Evolutionary conservation across 176 grass and related monocot genomes (phyloP), one percentile per base, ranked within the genome.

Genomic region (Phoenix dactylifera): DNA sequence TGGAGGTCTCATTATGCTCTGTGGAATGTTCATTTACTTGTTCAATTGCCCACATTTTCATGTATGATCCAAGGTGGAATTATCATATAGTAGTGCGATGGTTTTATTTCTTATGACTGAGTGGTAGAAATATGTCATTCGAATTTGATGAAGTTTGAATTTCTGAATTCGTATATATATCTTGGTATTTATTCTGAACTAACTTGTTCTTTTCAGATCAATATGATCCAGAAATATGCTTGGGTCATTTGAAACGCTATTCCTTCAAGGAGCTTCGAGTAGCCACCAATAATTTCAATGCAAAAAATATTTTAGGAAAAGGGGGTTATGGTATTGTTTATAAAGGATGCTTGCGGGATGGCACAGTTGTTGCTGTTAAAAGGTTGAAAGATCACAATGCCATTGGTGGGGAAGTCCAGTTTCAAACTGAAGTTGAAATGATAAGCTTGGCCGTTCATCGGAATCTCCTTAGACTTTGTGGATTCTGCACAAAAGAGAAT

Each of bases 291-390:
- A 84, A 90, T 58, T 95, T 95, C 58, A 82, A 7, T 57, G 64
- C 18, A 29, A 87, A 54, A 53, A 89, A 90, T 68, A 90, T 95
- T 72, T 67, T 95, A 49, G 90, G 90, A 39, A 73, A 87, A 29
- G 90, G 90, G 19, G 83, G 83, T 70, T 95, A 82, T 74, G 90
- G 86, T 65, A 59, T 90, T 53, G 90, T 95, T 6, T 90, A 90
- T 64, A 87, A 67, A 72, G 86, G 74, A 52, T 67, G 51, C 53
- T 82, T 95, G 50, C 63, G 67, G 18, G 80, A 84, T 65, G 71
- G 80, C 15, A 52, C 74, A 7, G 58, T 66, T 25, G 71, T 84
- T 15, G 91, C 91, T 67, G 80, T 90, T 18, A 95, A 95, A 60
- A 77, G 86, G 18, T 63, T 87, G 9, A 90, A 84, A 54, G 58